phyloP scores from a whole-genome alignment of 805 yeast species.

The Saturnispora galanensis region DNA sequence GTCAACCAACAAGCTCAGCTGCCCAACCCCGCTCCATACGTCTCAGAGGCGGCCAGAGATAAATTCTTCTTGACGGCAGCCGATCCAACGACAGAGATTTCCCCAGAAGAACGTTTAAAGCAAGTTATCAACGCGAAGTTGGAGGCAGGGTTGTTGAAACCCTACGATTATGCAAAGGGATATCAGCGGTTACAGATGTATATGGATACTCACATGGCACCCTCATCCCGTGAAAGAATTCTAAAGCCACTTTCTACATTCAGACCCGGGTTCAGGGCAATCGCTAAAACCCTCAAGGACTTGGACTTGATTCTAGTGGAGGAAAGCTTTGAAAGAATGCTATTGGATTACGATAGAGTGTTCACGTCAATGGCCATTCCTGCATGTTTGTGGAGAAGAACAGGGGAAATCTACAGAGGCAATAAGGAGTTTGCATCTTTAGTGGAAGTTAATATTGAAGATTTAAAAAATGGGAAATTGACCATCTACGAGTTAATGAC shows the following conservation, averaged over 20 bases:
- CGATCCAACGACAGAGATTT: slow-evolving; percentile 88
- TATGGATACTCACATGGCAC: slow-evolving; percentile 89
- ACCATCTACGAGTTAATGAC: slow-evolving; percentile 92
- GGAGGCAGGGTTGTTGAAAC: slow-evolving; percentile 86
- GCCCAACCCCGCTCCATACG: slow-evolving; percentile 20
- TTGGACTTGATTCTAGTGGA: slow-evolving; percentile 87
- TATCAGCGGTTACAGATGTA: slow-evolving; percentile 81
- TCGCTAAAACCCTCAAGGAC: slow-evolving; percentile 82
- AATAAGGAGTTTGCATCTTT: slow-evolving; percentile 92
- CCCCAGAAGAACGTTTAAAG: slow-evolving; percentile 87
- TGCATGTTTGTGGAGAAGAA: slow-evolving; percentile 93
- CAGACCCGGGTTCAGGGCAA: slow-evolving; percentile 88
- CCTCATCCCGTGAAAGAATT: slow-evolving; percentile 73
- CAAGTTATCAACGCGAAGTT: slow-evolving; percentile 91
- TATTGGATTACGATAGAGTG: slow-evolving; percentile 86
- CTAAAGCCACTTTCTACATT: slow-evolving; percentile 76
- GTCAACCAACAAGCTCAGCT: neutral
- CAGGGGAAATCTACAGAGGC: slow-evolving; percentile 92
- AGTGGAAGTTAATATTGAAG: slow-evolving; percentile 85
- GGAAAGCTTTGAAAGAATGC: slow-evolving; percentile 88
- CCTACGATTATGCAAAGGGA: slow-evolving; percentile 90
- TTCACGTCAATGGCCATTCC: slow-evolving; percentile 97
- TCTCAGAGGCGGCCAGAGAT: slow-evolving; percentile 76
- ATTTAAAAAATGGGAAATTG: slow-evolving; percentile 80
- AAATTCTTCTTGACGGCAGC: slow-evolving; percentile 94